phyloP scores from a whole-genome alignment of 2,329 filamentous ascomycete genomes.

The Coniochaeta pulveracea region DNA sequence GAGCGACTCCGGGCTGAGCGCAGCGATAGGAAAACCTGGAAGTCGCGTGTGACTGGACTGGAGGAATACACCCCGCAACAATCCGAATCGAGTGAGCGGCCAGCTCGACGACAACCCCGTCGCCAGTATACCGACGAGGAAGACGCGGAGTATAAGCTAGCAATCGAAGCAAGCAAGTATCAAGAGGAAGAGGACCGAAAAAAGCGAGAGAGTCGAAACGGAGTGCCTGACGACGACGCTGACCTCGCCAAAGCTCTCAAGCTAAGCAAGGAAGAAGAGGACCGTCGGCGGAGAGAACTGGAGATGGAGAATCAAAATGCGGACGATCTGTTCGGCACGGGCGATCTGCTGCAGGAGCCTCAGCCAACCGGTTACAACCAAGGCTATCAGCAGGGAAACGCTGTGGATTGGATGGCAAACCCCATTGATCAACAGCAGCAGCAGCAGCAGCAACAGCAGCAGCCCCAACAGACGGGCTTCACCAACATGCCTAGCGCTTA shows the following conservation, averaged over 20 bases:
- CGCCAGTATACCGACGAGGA: slow-evolving; percentile 59
- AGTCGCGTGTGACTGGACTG: slow-evolving; percentile 86
- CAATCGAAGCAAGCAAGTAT: slow-evolving; percentile 87
- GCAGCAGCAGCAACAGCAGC: slow-evolving; percentile 63
- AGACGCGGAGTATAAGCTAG: slow-evolving; percentile 80
- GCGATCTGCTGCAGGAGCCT: slow-evolving; percentile 57
- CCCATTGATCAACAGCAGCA: slow-evolving; percentile 70
- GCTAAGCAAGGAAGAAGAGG: slow-evolving; percentile 90
- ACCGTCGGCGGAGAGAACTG: slow-evolving; percentile 72
- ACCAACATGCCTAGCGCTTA: slow-evolving; percentile 38
- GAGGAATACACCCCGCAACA: slow-evolving; percentile 60
- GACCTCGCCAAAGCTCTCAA: slow-evolving; percentile 92
- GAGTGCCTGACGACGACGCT: slow-evolving; percentile 55
- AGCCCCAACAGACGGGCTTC: slow-evolving; percentile 72
- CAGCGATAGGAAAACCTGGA: slow-evolving; percentile 88
- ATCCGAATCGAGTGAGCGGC: slow-evolving; percentile 27
- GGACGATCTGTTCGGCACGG: slow-evolving; percentile 81
- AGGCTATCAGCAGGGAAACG: slow-evolving; percentile 92
- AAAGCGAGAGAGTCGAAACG: slow-evolving; percentile 55
- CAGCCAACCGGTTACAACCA: slow-evolving; percentile 89
- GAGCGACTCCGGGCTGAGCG: slow-evolving; percentile 84
- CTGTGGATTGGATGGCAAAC: slow-evolving; percentile 96
- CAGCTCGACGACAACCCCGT: slow-evolving; percentile 30
- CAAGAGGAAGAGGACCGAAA: slow-evolving; percentile 84
- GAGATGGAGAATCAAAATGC: slow-evolving; percentile 84